Percentiles rank a stretch among this genome's conserved stretches.
These are phyloP conservation scores for Blastobotrys muscicola DNA, from an alignment of 805 yeast genomes.

Conservation along the genomic window DNA sequence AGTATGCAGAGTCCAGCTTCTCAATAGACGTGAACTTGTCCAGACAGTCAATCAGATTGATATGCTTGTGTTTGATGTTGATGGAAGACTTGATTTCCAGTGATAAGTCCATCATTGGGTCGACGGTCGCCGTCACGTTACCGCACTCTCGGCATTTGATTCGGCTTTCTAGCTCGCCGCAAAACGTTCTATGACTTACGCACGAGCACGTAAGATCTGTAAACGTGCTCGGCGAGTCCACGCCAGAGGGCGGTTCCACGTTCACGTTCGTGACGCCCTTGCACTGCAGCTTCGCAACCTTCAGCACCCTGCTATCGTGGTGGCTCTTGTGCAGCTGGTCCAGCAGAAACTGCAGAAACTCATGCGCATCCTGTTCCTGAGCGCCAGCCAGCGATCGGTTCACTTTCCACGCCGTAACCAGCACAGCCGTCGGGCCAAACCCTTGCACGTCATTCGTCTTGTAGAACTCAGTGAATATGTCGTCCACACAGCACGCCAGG, in stretches of 20 bases:
- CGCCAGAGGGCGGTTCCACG: conserved; percentile 1
- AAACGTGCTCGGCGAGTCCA: conserved; percentile 4
- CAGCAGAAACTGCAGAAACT: conserved; percentile 85
- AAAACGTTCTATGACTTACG: conserved; percentile 70
- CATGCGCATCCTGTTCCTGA: conserved; percentile 98
- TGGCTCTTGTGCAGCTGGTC: conserved; percentile 60
- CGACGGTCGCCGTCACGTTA: conserved; percentile 57
- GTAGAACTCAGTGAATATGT: conserved; percentile 65
- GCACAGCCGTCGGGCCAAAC: conserved; percentile 69
- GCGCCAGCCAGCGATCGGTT: conserved; percentile 86
- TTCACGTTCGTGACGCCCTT: not conserved
- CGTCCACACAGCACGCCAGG: conserved; percentile 77
- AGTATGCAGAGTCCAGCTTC: conserved; percentile 61
- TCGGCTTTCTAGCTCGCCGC: conserved; percentile 74
- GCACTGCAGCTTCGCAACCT: not conserved
- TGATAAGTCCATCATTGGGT: conserved; percentile 85
- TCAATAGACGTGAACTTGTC: conserved; percentile 71
- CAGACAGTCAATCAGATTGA: conserved; percentile 52
- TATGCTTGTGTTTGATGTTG: conserved; percentile 6
- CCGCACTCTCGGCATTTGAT: conserved; percentile 66
- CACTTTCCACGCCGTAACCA: conserved; percentile 75
- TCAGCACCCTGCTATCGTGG: conserved; percentile 9
- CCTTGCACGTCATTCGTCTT: conserved; percentile 54
- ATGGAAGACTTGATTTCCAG: conserved; percentile 46
- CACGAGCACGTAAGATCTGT: conserved; percentile 48